Evolutionary conservation across 768 basidiomycete genomes (phyloP).

Genomic region (Amanita pallidorosea): DNA sequence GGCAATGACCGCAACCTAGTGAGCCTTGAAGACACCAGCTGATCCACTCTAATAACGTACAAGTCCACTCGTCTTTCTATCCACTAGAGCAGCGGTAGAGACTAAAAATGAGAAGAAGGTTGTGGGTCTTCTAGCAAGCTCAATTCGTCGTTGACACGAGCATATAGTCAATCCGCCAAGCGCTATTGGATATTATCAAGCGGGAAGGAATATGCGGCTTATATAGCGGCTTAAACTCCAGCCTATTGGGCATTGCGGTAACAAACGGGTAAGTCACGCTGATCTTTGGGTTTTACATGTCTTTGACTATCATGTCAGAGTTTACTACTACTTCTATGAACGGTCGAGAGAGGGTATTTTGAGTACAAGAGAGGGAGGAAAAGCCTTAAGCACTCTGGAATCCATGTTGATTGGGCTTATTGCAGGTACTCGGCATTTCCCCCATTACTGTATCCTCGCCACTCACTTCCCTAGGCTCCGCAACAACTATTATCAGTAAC

Average conservation of each 20-base stretch:
- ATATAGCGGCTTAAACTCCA: conserved; percentile 80
- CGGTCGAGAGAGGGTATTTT: conserved; percentile 50
- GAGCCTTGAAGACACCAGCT: conserved; percentile 16
- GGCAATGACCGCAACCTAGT: conserved; percentile 91
- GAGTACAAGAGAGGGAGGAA: conserved; percentile 42
- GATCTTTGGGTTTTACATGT: neutral
- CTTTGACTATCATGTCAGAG: conserved; percentile 28
- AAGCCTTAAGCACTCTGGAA: conserved; percentile 75
- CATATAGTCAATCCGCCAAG: conserved; percentile 50
- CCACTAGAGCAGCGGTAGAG: conserved; percentile 88
- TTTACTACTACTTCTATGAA: conserved; percentile 92
- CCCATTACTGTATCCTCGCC: neutral
- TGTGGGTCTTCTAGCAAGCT: neutral
- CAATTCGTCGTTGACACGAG: conserved; percentile 6
- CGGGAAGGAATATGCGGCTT: conserved; percentile 78
- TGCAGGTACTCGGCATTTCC: conserved; percentile 43
- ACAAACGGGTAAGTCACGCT: conserved; percentile 67
- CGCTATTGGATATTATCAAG: conserved; percentile 65
- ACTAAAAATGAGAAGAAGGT: conserved; percentile 74
- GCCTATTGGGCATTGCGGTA: conserved; percentile 81
- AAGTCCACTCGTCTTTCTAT: conserved; percentile 87
- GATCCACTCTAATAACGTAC: conserved; percentile 5
- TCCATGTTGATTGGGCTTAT: conserved; percentile 83
- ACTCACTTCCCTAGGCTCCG: conserved; percentile 48
- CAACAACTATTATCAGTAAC: conserved; percentile 82